Conservation (phyloP, 257 asterid genomes). For the Jacaranda copaia region DNA sequence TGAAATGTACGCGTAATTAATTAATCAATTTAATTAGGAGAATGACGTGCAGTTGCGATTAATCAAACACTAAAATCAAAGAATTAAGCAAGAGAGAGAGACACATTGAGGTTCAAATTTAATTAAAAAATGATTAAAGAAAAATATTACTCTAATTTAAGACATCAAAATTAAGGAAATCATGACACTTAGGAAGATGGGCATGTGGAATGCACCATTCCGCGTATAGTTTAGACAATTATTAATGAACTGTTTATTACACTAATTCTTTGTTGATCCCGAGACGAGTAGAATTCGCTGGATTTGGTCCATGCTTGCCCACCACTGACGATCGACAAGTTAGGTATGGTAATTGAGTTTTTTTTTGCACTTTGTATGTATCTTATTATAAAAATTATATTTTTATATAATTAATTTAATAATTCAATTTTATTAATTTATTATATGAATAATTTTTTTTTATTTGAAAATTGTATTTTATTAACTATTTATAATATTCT, state of each 20-base stretch:
- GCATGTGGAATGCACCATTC: slow-evolving; percentile 47
- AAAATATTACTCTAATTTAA: background rate
- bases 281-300: slow-evolving; percentile 51
- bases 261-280: slow-evolving; percentile 62
- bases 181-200: slow-evolving; percentile 45
- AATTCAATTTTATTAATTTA: too few relatives aligned
- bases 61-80: slow-evolving; percentile 34
- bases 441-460: too few relatives aligned
- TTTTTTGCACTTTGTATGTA: too few relatives aligned
- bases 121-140: slow-evolving; percentile 22
- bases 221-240: slow-evolving; percentile 16
- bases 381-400: too few relatives aligned
- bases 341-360: too few relatives aligned
- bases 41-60: slow-evolving; percentile 35
- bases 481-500: too few relatives aligned
- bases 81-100: slow-evolving; percentile 12
- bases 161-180: slow-evolving; percentile 34
- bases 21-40: slow-evolving; percentile 30
- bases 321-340: background rate
- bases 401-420: too few relatives aligned
- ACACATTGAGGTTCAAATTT: background rate
- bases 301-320: slow-evolving; percentile 44
- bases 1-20: slow-evolving; percentile 30
- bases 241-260: slow-evolving; percentile 34
- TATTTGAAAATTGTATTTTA: too few relatives aligned